phyloP scores from a whole-genome alignment of 108 stramenopile species.

The Seminavis robusta region DNA sequence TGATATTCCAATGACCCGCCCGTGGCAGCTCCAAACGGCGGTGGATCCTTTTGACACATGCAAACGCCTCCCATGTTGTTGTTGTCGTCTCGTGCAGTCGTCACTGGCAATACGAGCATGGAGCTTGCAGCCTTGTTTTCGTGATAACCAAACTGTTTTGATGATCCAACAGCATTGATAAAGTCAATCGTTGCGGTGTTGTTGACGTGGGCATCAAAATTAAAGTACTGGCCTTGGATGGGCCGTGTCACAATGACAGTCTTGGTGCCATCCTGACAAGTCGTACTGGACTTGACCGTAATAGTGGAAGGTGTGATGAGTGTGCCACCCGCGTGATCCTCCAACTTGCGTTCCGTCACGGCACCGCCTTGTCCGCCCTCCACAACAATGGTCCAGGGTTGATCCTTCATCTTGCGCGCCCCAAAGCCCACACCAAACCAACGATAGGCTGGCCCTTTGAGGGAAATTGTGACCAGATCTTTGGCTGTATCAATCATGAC shows the following conservation, averaged over 20 bases:
- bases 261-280: no score
- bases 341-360: no score
- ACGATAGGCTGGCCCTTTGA: slow-evolving; percentile 6
- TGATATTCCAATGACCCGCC: slow-evolving; percentile 3
- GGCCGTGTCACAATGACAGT: no score
- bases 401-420: slow-evolving; percentile 10
- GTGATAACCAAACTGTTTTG: slow-evolving; percentile 2
- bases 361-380: no score
- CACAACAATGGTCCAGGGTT: slow-evolving; percentile 5
- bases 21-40: slow-evolving; percentile 4
- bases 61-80: background rate
- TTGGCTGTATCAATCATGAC: background rate
- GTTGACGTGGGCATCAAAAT: no score
- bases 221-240: no score
- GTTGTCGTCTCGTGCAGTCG: no score
- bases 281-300: no score
- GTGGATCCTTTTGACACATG: background rate
- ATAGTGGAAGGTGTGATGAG: no score
- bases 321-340: no score
- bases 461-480: background rate
- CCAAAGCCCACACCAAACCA: slow-evolving; percentile 30
- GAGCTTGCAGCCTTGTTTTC: background rate
- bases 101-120: background rate
- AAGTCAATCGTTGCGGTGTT: background rate
- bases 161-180: slow-evolving; percentile 7